A percentile compares a stretch with the other conserved stretches of the same genome.
phyloP scores from a whole-genome alignment of 352 stramenopile genomes.

The Albugo laibachii region DNA sequence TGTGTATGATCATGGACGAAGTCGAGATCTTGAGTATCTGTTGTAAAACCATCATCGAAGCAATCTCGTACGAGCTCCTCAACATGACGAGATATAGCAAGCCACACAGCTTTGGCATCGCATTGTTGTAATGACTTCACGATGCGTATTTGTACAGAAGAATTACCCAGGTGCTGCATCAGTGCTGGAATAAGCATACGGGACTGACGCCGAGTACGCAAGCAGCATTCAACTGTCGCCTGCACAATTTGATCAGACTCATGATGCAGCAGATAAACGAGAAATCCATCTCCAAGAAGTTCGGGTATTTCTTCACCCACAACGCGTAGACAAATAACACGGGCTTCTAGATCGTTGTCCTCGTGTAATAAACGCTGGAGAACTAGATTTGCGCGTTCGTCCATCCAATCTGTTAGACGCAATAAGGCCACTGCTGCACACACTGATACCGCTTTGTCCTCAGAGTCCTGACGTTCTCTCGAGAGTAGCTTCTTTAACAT shows the following conservation, averaged over 20 bases:
- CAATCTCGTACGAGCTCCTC: slow-evolving; percentile 14
- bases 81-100: slow-evolving; percentile 40
- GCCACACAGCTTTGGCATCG: slow-evolving; percentile 38
- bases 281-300: slow-evolving; percentile 55
- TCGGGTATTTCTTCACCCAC: slow-evolving; percentile 65
- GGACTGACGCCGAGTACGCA: slow-evolving; percentile 48
- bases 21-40: slow-evolving; percentile 4
- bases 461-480: slow-evolving; percentile 10
- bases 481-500: slow-evolving; percentile 44
- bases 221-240: slow-evolving; percentile 62
- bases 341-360: slow-evolving; percentile 40
- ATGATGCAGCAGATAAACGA: slow-evolving; percentile 72
- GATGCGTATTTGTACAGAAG: slow-evolving; percentile 35
- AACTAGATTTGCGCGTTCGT: slow-evolving; percentile 64
- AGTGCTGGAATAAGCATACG: slow-evolving; percentile 69
- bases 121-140: slow-evolving; percentile 52
- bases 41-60: slow-evolving; percentile 2
- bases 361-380: slow-evolving; percentile 64
- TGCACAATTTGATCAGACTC: slow-evolving; percentile 45
- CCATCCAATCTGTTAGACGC: slow-evolving; percentile 65
- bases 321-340: slow-evolving; percentile 64
- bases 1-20: slow-evolving; percentile 8
- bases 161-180: slow-evolving; percentile 58
- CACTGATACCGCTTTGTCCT: slow-evolving; percentile 41
- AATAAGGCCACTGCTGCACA: slow-evolving; percentile 57